Percentiles rank a stretch among this genome's conserved stretches.
phyloP scores from a whole-genome alignment of 164 flowering plant species.

The Magnolia sinica region DNA sequence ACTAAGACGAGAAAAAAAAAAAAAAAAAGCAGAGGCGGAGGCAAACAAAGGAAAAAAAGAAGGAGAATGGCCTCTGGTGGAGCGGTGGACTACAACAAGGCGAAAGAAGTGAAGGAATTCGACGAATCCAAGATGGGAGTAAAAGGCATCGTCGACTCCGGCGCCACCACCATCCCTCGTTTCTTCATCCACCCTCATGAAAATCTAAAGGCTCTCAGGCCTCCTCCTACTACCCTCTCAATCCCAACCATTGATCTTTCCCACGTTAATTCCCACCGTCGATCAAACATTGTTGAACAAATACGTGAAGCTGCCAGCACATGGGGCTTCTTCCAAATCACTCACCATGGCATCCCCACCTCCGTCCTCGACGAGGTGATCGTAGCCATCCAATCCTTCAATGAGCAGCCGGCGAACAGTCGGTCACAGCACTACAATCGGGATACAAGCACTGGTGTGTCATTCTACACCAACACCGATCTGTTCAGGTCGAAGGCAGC shows the following conservation, averaged over 20 bases:
- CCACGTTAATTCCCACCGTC: background rate
- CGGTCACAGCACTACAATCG: conserved; percentile 11
- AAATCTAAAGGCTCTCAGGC: conserved; percentile 11
- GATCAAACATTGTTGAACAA: conserved; percentile 12
- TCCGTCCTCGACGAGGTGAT: conserved; percentile 12
- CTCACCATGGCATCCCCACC: conserved; percentile 23
- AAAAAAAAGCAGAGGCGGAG: too few species aligned
- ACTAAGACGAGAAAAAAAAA: too few species aligned
- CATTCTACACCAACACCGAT: conserved; percentile 17
- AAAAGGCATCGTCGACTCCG: conserved; percentile 64
- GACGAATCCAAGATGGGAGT: conserved; percentile 65
- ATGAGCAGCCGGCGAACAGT: conserved; percentile 7
- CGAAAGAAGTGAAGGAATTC: conserved; percentile 43
- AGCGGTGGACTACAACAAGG: conserved; percentile 14
- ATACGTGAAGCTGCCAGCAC: conserved; percentile 15
- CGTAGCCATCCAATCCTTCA: conserved; percentile 1
- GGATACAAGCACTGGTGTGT: background rate
- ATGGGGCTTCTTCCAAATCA: conserved; percentile 29
- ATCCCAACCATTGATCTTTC: conserved; percentile 33
- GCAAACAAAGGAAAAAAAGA: too few species aligned
- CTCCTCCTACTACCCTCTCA: background rate
- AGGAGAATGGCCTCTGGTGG: too few species aligned
- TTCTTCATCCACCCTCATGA: conserved; percentile 55
- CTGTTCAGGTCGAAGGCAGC: conserved; percentile 27
- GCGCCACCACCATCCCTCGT: conserved; percentile 52